Conservation (phyloP, 1,139 yeast species). For the Sugiyamaella pinicola region DNA sequence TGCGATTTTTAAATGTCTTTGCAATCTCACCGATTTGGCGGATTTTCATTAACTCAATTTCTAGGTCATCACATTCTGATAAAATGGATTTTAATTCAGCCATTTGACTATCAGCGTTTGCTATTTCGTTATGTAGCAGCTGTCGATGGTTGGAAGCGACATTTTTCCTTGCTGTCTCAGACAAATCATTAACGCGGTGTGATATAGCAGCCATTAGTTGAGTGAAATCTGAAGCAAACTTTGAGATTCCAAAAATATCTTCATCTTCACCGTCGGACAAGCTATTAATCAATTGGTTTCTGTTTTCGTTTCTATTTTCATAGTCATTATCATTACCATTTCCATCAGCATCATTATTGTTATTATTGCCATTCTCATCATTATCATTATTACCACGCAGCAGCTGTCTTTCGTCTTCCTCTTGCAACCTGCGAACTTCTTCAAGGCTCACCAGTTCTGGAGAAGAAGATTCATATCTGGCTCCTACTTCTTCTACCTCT, state of each 20-base stretch:
- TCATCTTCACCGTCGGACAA: conserved; percentile 17
- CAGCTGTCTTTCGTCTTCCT: not conserved
- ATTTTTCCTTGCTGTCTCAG: conserved; percentile 33
- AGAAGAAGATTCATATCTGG: conserved; percentile 14
- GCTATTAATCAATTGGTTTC: not conserved
- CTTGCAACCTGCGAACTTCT: conserved; percentile 8
- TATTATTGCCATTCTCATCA: not conserved
- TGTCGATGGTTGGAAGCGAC: conserved; percentile 30
- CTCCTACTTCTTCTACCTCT: not conserved
- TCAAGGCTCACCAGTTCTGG: conserved; percentile 15
- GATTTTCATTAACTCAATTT: conserved; percentile 64
- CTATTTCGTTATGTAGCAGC: conserved; percentile 29
- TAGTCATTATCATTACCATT: conserved; percentile 6
- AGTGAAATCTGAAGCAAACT: conserved; percentile 15
- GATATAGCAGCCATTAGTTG: conserved; percentile 27
- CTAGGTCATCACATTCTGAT: conserved; percentile 56
- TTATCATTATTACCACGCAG: not conserved
- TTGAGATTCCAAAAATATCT: conserved; percentile 16
- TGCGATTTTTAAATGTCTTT: conserved; percentile 46
- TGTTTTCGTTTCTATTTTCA: conserved; percentile 2
- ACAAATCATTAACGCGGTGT: conserved; percentile 30
- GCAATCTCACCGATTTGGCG: conserved; percentile 62
- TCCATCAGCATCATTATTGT: not conserved
- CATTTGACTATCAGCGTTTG: conserved; percentile 48
- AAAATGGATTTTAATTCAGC: conserved; percentile 49